Evolutionary conservation across 192 early-diverging fungal species (phyloP), one percentile per base, ranked within the genome.

Genomic region (Linnemannia exigua): DNA sequence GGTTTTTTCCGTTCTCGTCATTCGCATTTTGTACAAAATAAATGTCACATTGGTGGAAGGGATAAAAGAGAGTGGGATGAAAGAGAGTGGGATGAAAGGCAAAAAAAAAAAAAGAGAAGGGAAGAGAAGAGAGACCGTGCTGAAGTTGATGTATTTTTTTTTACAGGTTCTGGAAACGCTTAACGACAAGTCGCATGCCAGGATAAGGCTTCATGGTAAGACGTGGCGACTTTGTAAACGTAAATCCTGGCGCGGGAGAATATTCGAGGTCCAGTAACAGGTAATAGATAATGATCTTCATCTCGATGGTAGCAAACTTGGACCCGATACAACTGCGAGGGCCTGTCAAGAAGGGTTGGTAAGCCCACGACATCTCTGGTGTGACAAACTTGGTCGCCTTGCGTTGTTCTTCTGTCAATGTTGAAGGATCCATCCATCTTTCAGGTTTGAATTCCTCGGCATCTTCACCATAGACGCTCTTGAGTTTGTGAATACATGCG

Each of bases 251-350:
- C 15, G 75, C 87, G 17, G 89, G 87, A 20, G 70, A 46, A 51
- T 84, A 90, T 61, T 89, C 81, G 20, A 91, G 72, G 31, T 87
- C 74, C 35, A 74, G 61, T 37, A 92, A 74, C 28, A 92, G 51
- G 14, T 90, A 74, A 22, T 88, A 89, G 35, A 93, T 31, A 16
- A 92, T 61, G 51, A 92, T 82, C 83, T 93, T 93, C 48, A 88
- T 79, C 80, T 93, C 92, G 38, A 90, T 87, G 72, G 90, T 74
- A 48, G 91, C 92, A 77, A 93, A 90, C 76, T 86, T 88, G 69
- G 89, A 87, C 22, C 92, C 92, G 47, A 93, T 92, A 47, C 92
- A 93, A n/a, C 90, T 90, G 8, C 91, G 66, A 19, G 87, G 85
- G 20, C 92, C 92, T 6, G 89, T 87, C 51, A 89, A 74, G 74